Conservation (phyloP, 805 yeast species). For the Helenozyma rhizophorensis region DNA sequence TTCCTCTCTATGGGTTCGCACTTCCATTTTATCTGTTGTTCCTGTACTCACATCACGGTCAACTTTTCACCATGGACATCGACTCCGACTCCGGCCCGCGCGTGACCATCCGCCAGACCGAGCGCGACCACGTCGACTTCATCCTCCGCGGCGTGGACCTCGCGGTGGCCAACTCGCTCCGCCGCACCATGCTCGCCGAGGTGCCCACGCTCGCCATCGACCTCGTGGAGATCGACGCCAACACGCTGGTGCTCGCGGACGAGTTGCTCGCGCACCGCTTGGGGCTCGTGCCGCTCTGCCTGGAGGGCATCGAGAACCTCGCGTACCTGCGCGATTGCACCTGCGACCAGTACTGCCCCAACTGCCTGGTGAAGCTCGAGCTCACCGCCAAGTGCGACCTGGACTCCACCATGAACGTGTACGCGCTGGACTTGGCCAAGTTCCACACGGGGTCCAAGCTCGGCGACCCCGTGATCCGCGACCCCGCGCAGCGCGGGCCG, state of each 20-base stretch:
- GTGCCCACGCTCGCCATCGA: slow-evolving; percentile 97
- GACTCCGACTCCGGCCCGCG: slow-evolving; percentile 55
- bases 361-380: slow-evolving; percentile 85
- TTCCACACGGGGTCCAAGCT: slow-evolving; percentile 44
- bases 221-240: slow-evolving; percentile 87
- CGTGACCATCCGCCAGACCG: slow-evolving; percentile 83
- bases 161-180: slow-evolving; percentile 84
- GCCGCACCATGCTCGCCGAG: slow-evolving; percentile 92
- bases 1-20: too few species aligned
- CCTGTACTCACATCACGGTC: too few species aligned
- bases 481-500: slow-evolving; percentile 76
- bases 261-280: slow-evolving; percentile 93
- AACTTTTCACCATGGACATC: slow-evolving; percentile 27
- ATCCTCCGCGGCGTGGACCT: slow-evolving; percentile 83
- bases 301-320: slow-evolving; percentile 77
- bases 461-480: slow-evolving; percentile 85
- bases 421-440: slow-evolving; percentile 68
- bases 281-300: slow-evolving; percentile 85
- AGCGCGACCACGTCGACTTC: slow-evolving; percentile 84
- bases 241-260: slow-evolving; percentile 94
- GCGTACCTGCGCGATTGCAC: slow-evolving; percentile 94
- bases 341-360: slow-evolving; percentile 95
- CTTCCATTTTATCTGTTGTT: too few species aligned
- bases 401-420: slow-evolving; percentile 84
- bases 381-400: slow-evolving; percentile 86